Base-by-base conservation (phyloP, 2,329 filamentous ascomycete genomes). In the Colletotrichum eleusines region DNA sequence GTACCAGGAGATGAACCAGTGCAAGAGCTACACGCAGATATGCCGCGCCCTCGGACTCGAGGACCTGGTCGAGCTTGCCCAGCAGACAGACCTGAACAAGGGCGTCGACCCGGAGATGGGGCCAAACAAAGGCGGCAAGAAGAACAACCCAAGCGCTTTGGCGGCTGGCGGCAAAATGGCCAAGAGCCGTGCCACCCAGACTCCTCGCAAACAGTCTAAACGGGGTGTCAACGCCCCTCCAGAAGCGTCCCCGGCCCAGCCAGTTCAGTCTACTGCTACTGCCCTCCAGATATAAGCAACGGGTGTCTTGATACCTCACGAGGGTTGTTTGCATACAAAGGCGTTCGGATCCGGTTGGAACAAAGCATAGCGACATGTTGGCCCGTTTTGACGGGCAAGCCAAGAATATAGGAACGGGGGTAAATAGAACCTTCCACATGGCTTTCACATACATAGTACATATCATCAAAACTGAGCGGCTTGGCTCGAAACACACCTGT, bases 21-120 rank as follows among this genome's bases (percentile, higher is more conserved):
- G 88, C 71, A 94, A 91, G 81, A 92, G 88, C 75, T 97, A 98
- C 77, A 83, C 82, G 11, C 90, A 92, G 63, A 80, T 91, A 2
- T 92, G 94, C 76, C 84, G 89, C 67, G 82, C 86, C 1, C 81
- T 98, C 38, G 89, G 86, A 0, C 85, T 93, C 44, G 85, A 90
- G 2, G 86, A 91, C 68, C 80, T 97, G 54, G 76, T 89, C 26
- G 87, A 89, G 40, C 81, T 84, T 71, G 95, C 95, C 0, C 84
- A 84, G 54, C 87, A 88, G 8, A 84, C 91, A 5, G 95, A 98
- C 77, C 79, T 85, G 64, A 83, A 85, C 40, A 81, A 94, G 18
- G 89, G 87, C 20, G 84, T 94, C 65, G 85, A 88, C 67, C 83
- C 85, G 11, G 85, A 88, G 58, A 83, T 82, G 61, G 54, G 53